Evolutionary conservation across 2,329 filamentous ascomycete species (phyloP).

Genomic region (Xylaria sp.): DNA sequence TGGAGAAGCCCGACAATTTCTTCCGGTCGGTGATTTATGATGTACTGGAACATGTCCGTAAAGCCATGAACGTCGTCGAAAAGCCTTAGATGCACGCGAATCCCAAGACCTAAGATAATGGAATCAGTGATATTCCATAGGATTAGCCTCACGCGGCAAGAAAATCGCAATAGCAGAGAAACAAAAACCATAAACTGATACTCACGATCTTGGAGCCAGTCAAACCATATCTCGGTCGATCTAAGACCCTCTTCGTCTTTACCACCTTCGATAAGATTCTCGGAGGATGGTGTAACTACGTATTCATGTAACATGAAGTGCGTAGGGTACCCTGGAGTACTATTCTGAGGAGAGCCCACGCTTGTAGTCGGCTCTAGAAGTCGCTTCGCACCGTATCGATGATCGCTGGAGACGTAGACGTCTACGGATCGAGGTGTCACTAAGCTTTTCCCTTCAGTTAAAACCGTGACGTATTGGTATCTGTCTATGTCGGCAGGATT

Average conservation of each 20-base stretch:
- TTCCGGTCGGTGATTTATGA: conserved; percentile 8
- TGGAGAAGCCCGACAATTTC: conserved; percentile 12
- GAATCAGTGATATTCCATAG: background rate
- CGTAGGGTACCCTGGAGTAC: conserved; percentile 21
- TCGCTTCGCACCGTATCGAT: conserved; percentile 36
- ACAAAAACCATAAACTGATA: background rate
- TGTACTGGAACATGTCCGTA: conserved; percentile 11
- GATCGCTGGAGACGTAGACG: conserved; percentile 30
- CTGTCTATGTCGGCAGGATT: conserved; percentile 24
- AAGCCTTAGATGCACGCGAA: conserved; percentile 7
- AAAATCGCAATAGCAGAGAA: background rate
- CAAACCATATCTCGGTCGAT: conserved; percentile 25
- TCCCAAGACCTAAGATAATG: background rate
- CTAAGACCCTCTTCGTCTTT: background rate
- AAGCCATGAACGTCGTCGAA: conserved; percentile 21
- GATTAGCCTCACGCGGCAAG: too few relatives aligned
- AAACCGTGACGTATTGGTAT: background rate
- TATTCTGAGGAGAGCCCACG: background rate
- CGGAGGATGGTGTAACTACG: background rate
- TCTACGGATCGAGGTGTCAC: background rate
- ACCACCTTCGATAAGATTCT: background rate
- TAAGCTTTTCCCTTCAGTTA: background rate
- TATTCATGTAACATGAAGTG: conserved; percentile 10
- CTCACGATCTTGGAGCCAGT: conserved; percentile 32
- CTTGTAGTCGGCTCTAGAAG: conserved; percentile 32